A percentile compares a stretch with the other conserved stretches of the same genome.
Conservation (phyloP, 345 rosid genomes). For the Draba incana region DNA sequence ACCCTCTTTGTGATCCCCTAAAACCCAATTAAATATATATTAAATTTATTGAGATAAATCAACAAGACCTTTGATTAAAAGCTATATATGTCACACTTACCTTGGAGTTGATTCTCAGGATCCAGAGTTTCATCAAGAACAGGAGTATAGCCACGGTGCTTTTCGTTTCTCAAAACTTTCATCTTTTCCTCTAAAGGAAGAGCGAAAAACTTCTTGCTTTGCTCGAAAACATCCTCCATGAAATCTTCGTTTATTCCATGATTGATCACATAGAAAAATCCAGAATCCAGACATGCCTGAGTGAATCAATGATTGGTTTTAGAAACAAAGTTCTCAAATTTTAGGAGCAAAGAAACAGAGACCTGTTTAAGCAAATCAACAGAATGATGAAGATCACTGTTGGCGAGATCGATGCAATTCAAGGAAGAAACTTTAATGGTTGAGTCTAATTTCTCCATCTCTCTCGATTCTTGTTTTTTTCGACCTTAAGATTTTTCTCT, state of each 20-base stretch:
- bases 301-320: too few relatives aligned
- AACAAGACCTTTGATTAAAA: neutral
- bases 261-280: constrained; percentile 79
- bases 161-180: constrained; percentile 67
- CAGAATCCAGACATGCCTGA: constrained; percentile 80
- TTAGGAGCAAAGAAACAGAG: neutral
- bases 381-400: constrained; percentile 35
- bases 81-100: constrained; percentile 3
- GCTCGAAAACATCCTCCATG: constrained; percentile 68
- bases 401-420: constrained; percentile 43
- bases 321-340: neutral
- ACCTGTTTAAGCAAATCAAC: constrained; percentile 42
- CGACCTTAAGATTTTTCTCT: neutral
- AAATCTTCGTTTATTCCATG: constrained; percentile 75
- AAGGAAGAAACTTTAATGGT: constrained; percentile 40
- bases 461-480: neutral
- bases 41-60: neutral
- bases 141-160: constrained; percentile 80
- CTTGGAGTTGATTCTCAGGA: constrained; percentile 40
- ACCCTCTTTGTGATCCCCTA: constrained; percentile 92
- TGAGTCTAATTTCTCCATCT: constrained; percentile 27
- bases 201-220: constrained; percentile 60
- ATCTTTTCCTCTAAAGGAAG: constrained; percentile 64
- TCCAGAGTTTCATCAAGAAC: constrained; percentile 66
- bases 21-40: neutral